Evolutionary conservation across 495 filamentous ascomycete species (phyloP).

Genomic region (Xylaria acuta): DNA sequence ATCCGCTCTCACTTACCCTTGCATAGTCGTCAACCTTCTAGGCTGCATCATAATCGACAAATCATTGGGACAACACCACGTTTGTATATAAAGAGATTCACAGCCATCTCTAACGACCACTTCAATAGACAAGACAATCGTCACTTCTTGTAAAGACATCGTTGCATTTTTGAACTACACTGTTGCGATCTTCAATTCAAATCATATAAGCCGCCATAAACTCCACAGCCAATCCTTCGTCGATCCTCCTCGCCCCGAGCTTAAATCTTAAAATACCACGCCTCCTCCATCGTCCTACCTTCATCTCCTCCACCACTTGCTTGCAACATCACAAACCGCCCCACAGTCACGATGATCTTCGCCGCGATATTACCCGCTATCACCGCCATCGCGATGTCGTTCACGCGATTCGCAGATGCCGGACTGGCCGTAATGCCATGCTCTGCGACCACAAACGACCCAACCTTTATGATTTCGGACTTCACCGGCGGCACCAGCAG

Average conservation of each 20-base stretch:
- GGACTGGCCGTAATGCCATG: slow-evolving; percentile 22
- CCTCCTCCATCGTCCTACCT: background rate
- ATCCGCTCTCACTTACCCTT: background rate
- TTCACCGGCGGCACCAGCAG: slow-evolving; percentile 27
- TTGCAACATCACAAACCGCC: background rate
- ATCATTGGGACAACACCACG: background rate
- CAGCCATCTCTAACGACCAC: background rate
- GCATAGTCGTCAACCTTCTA: slow-evolving; percentile 8
- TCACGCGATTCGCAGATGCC: slow-evolving; percentile 23
- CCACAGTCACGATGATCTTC: slow-evolving; percentile 24
- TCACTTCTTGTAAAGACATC: background rate
- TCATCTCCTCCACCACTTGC: background rate
- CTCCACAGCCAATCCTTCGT: slow-evolving; percentile 8
- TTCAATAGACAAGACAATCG: background rate
- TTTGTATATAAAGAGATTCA: slow-evolving; percentile 7
- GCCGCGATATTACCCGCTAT: slow-evolving; percentile 22
- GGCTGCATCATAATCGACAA: slow-evolving; percentile 15
- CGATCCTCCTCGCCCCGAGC: background rate
- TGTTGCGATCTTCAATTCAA: background rate
- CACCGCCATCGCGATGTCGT: slow-evolving; percentile 20
- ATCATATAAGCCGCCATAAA: background rate
- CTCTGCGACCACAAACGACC: background rate
- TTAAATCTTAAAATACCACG: slow-evolving; percentile 6
- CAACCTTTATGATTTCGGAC: slow-evolving; percentile 14
- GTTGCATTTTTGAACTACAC: background rate